Conservation (phyloP, 305 asterid species). For the Ajuga reptans region DNA sequence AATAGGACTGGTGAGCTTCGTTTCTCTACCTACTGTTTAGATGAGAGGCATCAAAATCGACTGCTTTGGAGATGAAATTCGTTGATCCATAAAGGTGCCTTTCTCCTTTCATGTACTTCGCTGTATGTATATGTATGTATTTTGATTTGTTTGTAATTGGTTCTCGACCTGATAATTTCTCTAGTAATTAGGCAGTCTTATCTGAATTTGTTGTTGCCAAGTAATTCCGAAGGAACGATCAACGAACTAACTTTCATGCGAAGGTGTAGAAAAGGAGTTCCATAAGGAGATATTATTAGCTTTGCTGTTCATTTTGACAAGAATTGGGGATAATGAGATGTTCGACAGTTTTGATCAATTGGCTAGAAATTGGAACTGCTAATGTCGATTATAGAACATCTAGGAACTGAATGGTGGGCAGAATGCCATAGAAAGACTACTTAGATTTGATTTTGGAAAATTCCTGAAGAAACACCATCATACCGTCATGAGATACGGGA, state of each 20-base stretch:
- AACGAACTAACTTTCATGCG: no score
- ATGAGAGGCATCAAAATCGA: constrained; percentile 4
- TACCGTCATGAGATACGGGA: background rate
- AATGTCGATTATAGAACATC: background rate
- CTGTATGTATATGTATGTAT: background rate
- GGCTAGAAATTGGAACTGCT: background rate
- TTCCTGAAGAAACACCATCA: background rate
- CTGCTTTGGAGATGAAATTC: constrained; percentile 18
- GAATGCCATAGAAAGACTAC: background rate
- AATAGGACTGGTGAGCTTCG: background rate
- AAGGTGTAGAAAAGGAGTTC: background rate
- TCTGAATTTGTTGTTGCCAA: background rate
- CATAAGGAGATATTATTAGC: background rate
- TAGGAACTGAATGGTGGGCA: background rate
- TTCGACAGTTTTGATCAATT: background rate
- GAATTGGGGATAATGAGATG: constrained; percentile 2
- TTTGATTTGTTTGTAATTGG: background rate
- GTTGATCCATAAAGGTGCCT: constrained; percentile 29
- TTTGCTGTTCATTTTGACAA: background rate
- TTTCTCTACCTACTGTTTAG: background rate
- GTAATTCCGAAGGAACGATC: constrained; percentile 2
- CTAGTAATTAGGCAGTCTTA: background rate
- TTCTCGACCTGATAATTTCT: constrained; percentile 6
- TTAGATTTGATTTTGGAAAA: background rate
- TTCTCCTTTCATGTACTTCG: background rate